Base-by-base conservation (phyloP, 768 basidiomycete genomes). In the Ramaria sp. region DNA sequence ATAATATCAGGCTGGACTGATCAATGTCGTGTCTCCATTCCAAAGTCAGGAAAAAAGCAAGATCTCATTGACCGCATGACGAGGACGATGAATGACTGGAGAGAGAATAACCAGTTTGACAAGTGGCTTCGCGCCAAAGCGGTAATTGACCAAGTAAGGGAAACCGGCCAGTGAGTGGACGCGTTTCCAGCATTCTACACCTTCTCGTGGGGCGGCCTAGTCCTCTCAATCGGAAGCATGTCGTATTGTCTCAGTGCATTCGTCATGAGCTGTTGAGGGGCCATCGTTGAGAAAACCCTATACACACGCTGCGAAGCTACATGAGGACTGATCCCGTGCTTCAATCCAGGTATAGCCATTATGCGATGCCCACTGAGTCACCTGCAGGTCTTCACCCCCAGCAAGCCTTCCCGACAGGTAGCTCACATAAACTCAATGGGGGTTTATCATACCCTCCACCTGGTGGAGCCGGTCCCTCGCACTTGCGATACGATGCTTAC, bases 11-110 rank as follows among this genome's bases (percentile, higher is more conserved):
- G 84, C 24, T 75, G 91, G 62, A 90, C 89, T 72, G 86, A 88
- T 38, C 84, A 89, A 67, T 90, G 88, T 65, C 71, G 72, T 53
- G 79, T 80, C 4, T 76, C 78, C 62, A 72, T 90, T 30, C 73
- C 79, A 54, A 89, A 88, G 69, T 77, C 86, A 11, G 90, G 90
- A 27, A 91, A 87, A 73, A 92, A 92, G 66, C 86, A 89, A 63
- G 91, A 91, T 34, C 78, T 91, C 48, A 89, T 91, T 66, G 86
- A 90, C 67, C 78, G 87, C 60, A 84, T 92, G 59, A 69, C 79
- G 46, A 62, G 63, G 7, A 72, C 76, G 60, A 69, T 91, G 63
- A 82, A 86, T 59, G 58, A 64, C 52, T 89, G 86, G 84, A 78
- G 78, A 65, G 67, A 68, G 52, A 67, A 70, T 1, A 80, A 78